A percentile compares a stretch with the other conserved stretches of the same genome.
Evolutionary conservation across 306 rosid species (phyloP).

Genomic region (Canavalia gladiata): DNA sequence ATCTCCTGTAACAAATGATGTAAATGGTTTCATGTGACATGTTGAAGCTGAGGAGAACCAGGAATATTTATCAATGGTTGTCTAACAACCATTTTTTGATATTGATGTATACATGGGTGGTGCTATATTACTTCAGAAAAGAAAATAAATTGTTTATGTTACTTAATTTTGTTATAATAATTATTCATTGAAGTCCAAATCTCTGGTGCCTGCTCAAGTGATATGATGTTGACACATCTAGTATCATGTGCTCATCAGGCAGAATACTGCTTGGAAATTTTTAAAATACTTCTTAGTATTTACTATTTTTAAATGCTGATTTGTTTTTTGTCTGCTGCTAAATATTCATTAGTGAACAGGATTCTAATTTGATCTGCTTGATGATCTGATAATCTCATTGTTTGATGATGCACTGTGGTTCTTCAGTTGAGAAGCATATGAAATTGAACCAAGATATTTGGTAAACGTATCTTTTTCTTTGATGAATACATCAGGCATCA

Average conservation of each 20-base stretch:
- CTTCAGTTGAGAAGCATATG: constrained; percentile 24
- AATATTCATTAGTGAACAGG: constrained; percentile 34
- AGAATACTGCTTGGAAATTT: not conserved
- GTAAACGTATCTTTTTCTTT: constrained; percentile 29
- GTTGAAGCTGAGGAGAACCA: constrained; percentile 26
- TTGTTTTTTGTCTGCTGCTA: constrained; percentile 2
- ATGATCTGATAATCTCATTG: constrained; percentile 37
- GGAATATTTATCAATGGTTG: constrained; percentile 2
- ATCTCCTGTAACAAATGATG: not conserved
- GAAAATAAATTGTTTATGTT: not conserved
- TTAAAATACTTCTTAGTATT: not conserved
- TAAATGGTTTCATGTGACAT: not conserved
- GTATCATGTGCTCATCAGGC: constrained; percentile 12
- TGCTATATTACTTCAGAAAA: constrained; percentile 14
- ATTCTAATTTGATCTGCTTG: constrained; percentile 17
- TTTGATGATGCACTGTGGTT: constrained; percentile 12
- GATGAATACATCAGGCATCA: constrained; percentile 70
- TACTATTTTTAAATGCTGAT: not conserved
- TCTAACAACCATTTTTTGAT: not conserved
- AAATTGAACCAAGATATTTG: constrained; percentile 30
- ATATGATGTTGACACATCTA: constrained; percentile 5
- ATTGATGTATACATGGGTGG: constrained; percentile 12
- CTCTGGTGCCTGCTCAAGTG: not conserved
- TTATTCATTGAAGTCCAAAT: constrained; percentile 36
- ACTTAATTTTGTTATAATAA: constrained; percentile 1